Evolutionary conservation across 73 alveolate species (phyloP), one percentile per base, ranked within the genome.

Genomic region (Paramecium bursaria): DNA sequence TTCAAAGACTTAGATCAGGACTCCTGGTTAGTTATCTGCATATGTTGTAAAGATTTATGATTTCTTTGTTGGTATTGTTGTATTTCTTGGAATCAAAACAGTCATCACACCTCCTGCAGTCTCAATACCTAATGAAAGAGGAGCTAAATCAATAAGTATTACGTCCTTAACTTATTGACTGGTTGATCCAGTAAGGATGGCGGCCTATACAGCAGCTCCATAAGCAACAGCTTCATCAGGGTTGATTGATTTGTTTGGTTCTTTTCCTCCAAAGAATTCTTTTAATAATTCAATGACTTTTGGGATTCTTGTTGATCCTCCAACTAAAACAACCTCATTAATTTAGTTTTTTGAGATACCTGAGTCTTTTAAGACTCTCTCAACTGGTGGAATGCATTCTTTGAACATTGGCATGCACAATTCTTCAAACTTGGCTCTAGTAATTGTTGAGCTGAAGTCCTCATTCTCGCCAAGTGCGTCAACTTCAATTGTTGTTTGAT

Each of bases 21-120:
- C 97, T 55, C 97, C 98, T 26, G 97, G 96, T 92, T 97, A 97
- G 94, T 97, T 94, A 86, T 97, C 99, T 74, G 97, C 98, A 61
- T 96, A 95, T 55, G 99, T 97, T 30, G 98, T 96, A 96, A 94
- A 88, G 89, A 73, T 82, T 73, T 73, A 86, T 47, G 97, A 86
- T 33, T 86, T 86, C 93, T 92, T 95, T 75, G 98, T 94, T 21
- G 99, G 99, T 86, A 95, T 94, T 49, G 98, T 91, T 21, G 99
- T 87, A 87, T 97, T 97, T 57, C 99, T 88, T 48, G 95, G 95
- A 52, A 96, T 89, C 52, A 97, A 92, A 49, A 91, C 98, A 88
- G 99, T 96, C 99, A 97, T 97, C 75, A 97, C 97, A 48, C 98
- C 99, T 4, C 99, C 99, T 48, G 98, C 99, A 14, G 98, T 95